Evolutionary conservation across 2,329 filamentous ascomycete genomes (phyloP).

Genomic region (Graphiopsis chlorocephala): DNA sequence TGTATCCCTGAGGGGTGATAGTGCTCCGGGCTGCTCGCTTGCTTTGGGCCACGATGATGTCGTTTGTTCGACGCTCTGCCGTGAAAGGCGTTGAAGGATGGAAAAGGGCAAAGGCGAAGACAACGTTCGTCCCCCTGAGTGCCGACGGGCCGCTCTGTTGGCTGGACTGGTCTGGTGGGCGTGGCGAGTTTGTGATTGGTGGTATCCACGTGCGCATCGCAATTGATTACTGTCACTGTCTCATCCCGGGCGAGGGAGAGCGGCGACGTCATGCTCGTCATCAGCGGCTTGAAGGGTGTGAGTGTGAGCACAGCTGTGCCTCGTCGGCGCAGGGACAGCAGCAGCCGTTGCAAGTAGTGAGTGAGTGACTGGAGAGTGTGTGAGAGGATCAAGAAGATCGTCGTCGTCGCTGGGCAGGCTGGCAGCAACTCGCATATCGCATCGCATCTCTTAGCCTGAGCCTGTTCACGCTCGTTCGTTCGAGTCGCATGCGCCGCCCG

Average conservation of each 20-base stretch:
- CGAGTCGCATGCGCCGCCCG: not conserved
- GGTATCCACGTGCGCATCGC: not conserved
- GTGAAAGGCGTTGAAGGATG: not conserved
- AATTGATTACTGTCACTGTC: not conserved
- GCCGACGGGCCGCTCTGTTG: not conserved
- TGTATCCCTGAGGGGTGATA: not conserved
- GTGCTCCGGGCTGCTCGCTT: not conserved
- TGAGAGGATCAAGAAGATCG: not conserved
- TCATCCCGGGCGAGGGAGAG: not conserved
- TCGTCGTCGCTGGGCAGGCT: not conserved
- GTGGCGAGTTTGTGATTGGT: not conserved
- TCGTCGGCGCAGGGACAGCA: not conserved
- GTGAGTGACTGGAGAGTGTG: not conserved
- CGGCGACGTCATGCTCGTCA: constrained; percentile 1
- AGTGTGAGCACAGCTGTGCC: not conserved
- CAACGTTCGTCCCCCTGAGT: not conserved
- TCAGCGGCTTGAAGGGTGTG: not conserved
- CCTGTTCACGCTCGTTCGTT: not conserved
- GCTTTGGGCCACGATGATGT: constrained; percentile 4
- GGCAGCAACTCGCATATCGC: not conserved
- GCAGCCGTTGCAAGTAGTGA: not conserved
- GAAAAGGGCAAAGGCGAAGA: not conserved
- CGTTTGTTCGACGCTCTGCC: not conserved
- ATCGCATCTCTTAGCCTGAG: not conserved
- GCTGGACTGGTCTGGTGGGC: not conserved